Evolutionary conservation across 441 rosid species (phyloP), one percentile per base, ranked within the genome.

Genomic region (Corymbia calophylla): DNA sequence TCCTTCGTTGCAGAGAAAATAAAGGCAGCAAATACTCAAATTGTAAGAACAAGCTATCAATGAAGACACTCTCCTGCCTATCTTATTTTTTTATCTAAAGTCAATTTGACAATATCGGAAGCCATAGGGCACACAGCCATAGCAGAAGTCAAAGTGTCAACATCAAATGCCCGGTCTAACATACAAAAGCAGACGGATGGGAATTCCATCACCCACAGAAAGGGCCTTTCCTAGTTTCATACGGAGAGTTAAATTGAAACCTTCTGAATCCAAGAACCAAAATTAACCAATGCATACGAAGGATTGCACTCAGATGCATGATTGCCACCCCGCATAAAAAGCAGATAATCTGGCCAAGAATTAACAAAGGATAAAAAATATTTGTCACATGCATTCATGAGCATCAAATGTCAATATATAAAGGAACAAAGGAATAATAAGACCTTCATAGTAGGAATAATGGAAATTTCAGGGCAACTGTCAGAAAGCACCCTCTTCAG

Each of bases 361-460:
- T 31, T 53, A 49, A 32, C 48, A 17, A 29, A 51, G 66, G 60
- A 51, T 21, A 21, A 86, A 53, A 35, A 54, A 27, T 3, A 86
- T 53, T 86, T 86, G 66, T 73, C 84, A 73, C 47, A 7, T n/a
- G 23, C 51, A 73, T 73, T 73, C 49, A 39, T 47, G 51, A 73
- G 84, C 84, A 73, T 21, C 51, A 7, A 73, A 51, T 73, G 84
- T 39, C 84, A 7, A 39, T 27, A 64, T 68, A 70, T 23, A 39
- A 86, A 82, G 54, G 44, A 66, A 48, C 68, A 29, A 84, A 73
- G 54, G 82, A 86, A 31, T 55, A 70, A 64, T 51, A 89, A 48
- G 91, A 98, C 99, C 99, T 96, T 97, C 35, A 88, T 88, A 53
- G 97, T 93, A 87, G 99, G 99, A 91, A 98, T 95, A 88, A 31